phyloP scores from a whole-genome alignment of 805 yeast species.

The Starmerella bombi region DNA sequence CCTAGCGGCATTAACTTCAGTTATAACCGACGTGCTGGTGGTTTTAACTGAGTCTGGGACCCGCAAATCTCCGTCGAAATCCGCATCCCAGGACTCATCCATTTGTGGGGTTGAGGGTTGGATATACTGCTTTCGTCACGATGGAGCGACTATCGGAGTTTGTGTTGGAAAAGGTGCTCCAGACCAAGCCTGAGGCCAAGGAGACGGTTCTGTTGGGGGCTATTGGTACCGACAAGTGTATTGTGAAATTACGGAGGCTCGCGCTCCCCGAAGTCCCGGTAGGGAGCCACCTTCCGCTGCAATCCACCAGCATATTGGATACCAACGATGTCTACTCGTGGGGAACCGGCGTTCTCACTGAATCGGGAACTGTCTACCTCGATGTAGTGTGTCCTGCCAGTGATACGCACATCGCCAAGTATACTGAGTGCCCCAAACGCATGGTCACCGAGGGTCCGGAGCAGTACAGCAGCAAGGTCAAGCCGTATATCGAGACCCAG shows the following conservation, averaged over 20 bases:
- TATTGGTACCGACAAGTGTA: slow-evolving; percentile 49
- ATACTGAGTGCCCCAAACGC: slow-evolving; percentile 44
- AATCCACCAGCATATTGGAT: slow-evolving; percentile 34
- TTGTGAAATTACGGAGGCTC: slow-evolving; percentile 36
- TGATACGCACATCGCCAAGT: slow-evolving; percentile 66
- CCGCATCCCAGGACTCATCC: slow-evolving; percentile 50
- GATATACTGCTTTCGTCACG: background rate
- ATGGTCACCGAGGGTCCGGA: slow-evolving; percentile 72
- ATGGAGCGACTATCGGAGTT: slow-evolving; percentile 29
- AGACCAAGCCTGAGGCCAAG: slow-evolving; percentile 51
- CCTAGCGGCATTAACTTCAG: slow-evolving; percentile 20
- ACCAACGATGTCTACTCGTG: slow-evolving; percentile 75
- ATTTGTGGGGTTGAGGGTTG: slow-evolving; percentile 1
- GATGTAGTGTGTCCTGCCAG: slow-evolving; percentile 85
- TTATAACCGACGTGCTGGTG: slow-evolving; percentile 16
- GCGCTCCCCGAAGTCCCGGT: slow-evolving; percentile 15
- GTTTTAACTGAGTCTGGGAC: slow-evolving; percentile 15
- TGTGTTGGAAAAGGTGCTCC: slow-evolving; percentile 35
- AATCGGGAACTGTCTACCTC: slow-evolving; percentile 50
- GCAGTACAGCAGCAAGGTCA: slow-evolving; percentile 45
- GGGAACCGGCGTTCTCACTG: slow-evolving; percentile 44
- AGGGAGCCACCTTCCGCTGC: slow-evolving; percentile 12
- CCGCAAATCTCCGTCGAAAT: slow-evolving; percentile 28
- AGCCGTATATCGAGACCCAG: slow-evolving; percentile 67
- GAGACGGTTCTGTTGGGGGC: slow-evolving; percentile 52